phyloP scores from a whole-genome alignment of 768 basidiomycete species.

The Gymnopilus dilepis region DNA sequence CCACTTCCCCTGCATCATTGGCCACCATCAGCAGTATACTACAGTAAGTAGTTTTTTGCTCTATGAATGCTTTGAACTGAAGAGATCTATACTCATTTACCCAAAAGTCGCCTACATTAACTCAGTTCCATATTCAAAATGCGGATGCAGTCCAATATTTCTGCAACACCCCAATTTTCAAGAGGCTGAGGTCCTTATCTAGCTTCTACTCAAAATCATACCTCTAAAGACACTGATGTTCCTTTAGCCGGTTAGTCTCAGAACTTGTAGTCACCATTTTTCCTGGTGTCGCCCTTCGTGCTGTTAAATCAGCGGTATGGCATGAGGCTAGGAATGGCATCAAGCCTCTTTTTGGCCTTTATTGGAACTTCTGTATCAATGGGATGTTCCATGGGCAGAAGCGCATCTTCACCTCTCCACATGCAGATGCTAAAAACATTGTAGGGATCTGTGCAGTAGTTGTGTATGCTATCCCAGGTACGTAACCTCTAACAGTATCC shows the following conservation, averaged over 20 bases:
- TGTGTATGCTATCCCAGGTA: constrained; percentile 28
- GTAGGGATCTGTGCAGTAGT: constrained; percentile 34
- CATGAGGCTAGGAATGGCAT: constrained; percentile 22
- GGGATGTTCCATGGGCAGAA: constrained; percentile 5
- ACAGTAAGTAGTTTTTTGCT: background rate
- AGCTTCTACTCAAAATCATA: background rate
- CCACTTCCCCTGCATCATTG: constrained; percentile 9
- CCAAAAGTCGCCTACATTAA: background rate
- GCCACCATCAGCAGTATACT: background rate
- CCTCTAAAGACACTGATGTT: background rate
- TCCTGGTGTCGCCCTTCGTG: constrained; percentile 25
- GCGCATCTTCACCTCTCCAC: constrained; percentile 28
- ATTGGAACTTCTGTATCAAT: constrained; percentile 18
- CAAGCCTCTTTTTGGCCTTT: constrained; percentile 7
- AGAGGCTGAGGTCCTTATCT: constrained; percentile 6
- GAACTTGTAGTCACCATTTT: constrained; percentile 19
- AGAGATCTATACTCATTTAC: background rate
- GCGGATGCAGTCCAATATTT: background rate
- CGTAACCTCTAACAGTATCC: constrained; percentile 3
- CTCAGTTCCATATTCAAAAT: constrained; percentile 6
- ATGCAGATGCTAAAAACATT: constrained; percentile 36
- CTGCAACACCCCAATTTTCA: background rate
- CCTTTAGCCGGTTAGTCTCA: constrained; percentile 12
- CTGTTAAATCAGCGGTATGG: constrained; percentile 15
- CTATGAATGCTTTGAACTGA: background rate